Evolutionary conservation across 805 yeast genomes (phyloP).

Genomic region (Yarrowia sp.): DNA sequence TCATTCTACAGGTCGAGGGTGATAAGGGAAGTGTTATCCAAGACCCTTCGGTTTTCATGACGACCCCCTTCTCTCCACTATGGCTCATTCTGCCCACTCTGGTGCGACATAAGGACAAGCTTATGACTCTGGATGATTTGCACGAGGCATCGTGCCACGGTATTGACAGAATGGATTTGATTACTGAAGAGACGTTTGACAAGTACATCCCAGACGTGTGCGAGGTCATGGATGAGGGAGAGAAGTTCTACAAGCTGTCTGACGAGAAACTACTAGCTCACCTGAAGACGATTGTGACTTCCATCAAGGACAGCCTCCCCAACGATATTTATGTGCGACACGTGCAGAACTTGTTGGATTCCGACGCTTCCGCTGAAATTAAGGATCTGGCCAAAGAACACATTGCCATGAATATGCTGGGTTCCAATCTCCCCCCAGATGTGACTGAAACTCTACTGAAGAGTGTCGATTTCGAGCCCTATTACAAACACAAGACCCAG

Average conservation of each 20-base stretch:
- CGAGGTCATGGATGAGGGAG: conserved; percentile 21
- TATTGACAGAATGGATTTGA: conserved; percentile 6
- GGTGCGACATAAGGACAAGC: conserved; percentile 11
- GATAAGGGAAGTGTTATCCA: conserved; percentile 18
- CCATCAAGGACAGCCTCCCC: not conserved
- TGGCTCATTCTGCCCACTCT: conserved; percentile 19
- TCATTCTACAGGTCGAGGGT: conserved; percentile 1
- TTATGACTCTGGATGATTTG: conserved; percentile 16
- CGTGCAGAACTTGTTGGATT: not conserved
- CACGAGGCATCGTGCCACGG: conserved; percentile 8
- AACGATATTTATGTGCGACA: conserved; percentile 10
- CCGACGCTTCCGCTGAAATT: conserved; percentile 4
- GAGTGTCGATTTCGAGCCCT: conserved; percentile 6
- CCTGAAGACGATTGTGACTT: not conserved
- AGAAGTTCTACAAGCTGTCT: conserved; percentile 10
- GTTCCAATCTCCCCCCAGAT: conserved; percentile 15
- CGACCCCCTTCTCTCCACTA: conserved; percentile 21
- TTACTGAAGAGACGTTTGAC: conserved; percentile 3
- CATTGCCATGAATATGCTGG: conserved; percentile 18
- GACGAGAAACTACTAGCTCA: not conserved
- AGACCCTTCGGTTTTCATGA: conserved; percentile 22
- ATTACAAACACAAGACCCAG: not conserved
- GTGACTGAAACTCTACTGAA: not conserved
- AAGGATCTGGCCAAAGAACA: not conserved
- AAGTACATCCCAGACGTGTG: conserved; percentile 12